A percentile compares a stretch with the other conserved stretches of the same genome.
These are phyloP conservation scores for Hanseniaspora nectarophila DNA, from an alignment of 805 yeast genomes.

Conservation along the genomic window DNA sequence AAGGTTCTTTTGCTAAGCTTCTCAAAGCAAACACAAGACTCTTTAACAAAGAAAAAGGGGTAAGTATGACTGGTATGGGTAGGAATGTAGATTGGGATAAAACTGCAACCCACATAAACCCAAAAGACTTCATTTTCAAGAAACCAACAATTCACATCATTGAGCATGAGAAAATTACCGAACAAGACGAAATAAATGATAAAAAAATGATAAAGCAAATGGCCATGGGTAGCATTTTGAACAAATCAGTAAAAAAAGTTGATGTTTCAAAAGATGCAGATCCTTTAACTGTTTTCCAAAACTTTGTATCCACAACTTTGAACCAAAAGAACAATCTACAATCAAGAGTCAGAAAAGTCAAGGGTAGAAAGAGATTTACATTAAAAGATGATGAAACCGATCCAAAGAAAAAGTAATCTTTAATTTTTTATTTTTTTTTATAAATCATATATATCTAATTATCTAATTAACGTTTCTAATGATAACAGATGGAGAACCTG, in stretches of 20 bases:
- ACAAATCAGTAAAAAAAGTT: neutral
- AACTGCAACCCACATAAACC: neutral
- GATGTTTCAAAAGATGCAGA: neutral
- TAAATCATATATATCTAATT: neutral
- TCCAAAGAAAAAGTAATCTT: neutral
- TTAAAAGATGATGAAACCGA: neutral
- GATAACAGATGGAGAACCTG: constrained; percentile 84
- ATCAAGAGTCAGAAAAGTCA: neutral
- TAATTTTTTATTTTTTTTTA: neutral
- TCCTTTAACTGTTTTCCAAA: neutral
- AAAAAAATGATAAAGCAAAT: neutral
- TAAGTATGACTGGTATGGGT: neutral
- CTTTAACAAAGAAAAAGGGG: neutral
- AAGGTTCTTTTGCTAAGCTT: neutral
- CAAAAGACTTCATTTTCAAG: neutral
- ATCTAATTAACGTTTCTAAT: constrained; percentile 45
- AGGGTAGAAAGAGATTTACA: constrained; percentile 8
- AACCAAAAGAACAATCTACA: neutral
- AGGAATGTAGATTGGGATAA: neutral
- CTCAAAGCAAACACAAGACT: constrained; percentile 1
- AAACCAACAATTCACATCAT: neutral
- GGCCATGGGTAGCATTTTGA: neutral
- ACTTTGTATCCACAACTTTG: neutral
- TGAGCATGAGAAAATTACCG: neutral
- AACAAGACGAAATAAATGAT: neutral